Percentiles rank a stretch among this genome's conserved stretches.
Conservation (phyloP, 2,329 filamentous ascomycete genomes). For the Trichoderma koningii region DNA sequence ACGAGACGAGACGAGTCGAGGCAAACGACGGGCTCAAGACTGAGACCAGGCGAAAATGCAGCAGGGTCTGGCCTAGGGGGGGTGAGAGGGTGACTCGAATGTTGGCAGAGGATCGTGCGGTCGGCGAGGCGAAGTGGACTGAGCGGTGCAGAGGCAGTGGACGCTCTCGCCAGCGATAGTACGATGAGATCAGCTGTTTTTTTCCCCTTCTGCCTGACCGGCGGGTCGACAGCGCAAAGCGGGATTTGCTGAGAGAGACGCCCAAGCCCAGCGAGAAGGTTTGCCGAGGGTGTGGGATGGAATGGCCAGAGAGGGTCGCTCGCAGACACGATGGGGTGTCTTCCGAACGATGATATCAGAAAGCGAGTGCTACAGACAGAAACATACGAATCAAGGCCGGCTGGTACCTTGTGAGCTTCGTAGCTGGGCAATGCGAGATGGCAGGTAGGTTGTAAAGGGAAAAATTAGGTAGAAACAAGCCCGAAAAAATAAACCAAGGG, state of each 20-base stretch:
- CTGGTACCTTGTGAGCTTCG: neutral
- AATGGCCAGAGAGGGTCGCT: slow-evolving; percentile 11
- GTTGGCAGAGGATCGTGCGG: slow-evolving; percentile 20
- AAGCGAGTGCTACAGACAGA: slow-evolving; percentile 3
- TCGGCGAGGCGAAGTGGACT: slow-evolving; percentile 18
- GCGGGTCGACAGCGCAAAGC: slow-evolving; percentile 17
- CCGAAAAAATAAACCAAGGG: neutral
- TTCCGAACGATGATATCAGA: neutral
- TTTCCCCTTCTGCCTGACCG: slow-evolving; percentile 7
- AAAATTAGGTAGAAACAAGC: neutral
- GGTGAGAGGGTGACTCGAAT: slow-evolving; percentile 19
- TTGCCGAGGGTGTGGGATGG: slow-evolving; percentile 19
- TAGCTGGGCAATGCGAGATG: neutral
- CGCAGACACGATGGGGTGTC: slow-evolving; percentile 11
- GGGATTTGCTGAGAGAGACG: slow-evolving; percentile 24
- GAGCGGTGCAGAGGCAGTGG: slow-evolving; percentile 23
- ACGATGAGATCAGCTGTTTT: slow-evolving; percentile 27
- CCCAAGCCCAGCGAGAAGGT: slow-evolving; percentile 12
- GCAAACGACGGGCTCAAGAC: slow-evolving; percentile 15
- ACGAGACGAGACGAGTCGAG: slow-evolving; percentile 11
- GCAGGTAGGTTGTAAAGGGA: neutral
- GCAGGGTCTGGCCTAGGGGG: slow-evolving; percentile 19
- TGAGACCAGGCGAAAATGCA: slow-evolving; percentile 19
- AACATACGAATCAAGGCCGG: neutral
- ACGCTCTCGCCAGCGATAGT: slow-evolving; percentile 21